phyloP scores from a whole-genome alignment of 2,329 filamentous ascomycete species.

The Tolypocladium tropicale region DNA sequence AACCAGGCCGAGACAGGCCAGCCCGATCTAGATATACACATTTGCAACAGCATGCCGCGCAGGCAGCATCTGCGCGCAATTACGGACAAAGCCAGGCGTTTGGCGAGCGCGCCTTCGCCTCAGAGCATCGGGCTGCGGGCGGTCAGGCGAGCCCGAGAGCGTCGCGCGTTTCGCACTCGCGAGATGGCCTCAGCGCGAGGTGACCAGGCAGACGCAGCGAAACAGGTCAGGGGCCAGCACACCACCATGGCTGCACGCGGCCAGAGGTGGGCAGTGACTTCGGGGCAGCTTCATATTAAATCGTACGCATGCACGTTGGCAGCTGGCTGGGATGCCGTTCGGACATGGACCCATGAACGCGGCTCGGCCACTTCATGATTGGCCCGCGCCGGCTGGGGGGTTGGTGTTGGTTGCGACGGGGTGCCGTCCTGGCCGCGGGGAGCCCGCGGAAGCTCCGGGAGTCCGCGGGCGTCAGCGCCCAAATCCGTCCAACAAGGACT shows the following conservation, averaged over 20 bases:
- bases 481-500: neutral
- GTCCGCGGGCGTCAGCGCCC: neutral
- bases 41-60: neutral
- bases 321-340: neutral
- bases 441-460: constrained; percentile 8
- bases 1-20: neutral
- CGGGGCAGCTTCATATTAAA: neutral
- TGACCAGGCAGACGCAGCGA: neutral
- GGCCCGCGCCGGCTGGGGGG: neutral
- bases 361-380: neutral
- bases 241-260: neutral
- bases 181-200: neutral
- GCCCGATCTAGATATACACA: neutral
- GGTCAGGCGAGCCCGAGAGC: neutral
- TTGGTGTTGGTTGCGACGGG: neutral
- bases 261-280: neutral
- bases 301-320: neutral
- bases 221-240: neutral
- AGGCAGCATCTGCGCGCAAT: neutral
- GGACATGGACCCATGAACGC: neutral
- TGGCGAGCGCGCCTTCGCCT: neutral
- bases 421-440: constrained; percentile 4
- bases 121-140: neutral
- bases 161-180: neutral
- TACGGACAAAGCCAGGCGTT: neutral